Evolutionary conservation across 78 protist species (phyloP).

Genomic region (Dictyostelium brefeldianum): DNA sequence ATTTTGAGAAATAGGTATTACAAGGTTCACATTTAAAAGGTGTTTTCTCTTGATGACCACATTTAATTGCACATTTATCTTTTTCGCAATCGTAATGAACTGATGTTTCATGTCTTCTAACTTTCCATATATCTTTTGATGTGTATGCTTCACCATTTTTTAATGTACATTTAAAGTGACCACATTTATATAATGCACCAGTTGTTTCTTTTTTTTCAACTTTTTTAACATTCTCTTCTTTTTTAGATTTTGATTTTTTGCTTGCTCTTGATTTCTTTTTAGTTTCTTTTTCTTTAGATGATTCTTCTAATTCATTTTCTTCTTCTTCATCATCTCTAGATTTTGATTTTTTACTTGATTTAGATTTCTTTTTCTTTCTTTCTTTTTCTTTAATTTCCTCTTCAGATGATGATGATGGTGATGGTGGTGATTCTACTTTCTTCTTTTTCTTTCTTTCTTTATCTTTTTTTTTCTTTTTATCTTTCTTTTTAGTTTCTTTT

Average conservation of each 20-base stretch:
- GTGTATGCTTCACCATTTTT: too few relatives aligned
- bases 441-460: neutral
- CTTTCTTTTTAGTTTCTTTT: too few relatives aligned
- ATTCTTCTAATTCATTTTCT: neutral
- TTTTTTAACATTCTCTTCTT: too few relatives aligned
- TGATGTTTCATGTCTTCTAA: neutral
- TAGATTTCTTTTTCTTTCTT: too few relatives aligned
- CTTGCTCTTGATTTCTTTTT: neutral
- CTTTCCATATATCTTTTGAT: neutral
- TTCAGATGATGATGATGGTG: too few relatives aligned
- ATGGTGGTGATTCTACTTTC: neutral
- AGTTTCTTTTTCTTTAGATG: neutral
- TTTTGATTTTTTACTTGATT: too few relatives aligned
- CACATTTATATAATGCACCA: neutral
- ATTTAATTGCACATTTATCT: neutral
- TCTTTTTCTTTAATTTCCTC: neutral
- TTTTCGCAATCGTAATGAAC: neutral
- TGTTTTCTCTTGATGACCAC: neutral
- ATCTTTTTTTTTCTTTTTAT: too few relatives aligned
- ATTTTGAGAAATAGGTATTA: neutral
- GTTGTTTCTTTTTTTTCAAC: too few relatives aligned
- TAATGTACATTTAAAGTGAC: neutral
- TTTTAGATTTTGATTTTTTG: too few relatives aligned
- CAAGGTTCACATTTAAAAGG: neutral
- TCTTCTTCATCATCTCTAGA: neutral